Evolutionary conservation across 2,329 filamentous ascomycete species (phyloP), one percentile per base, ranked within the genome.

Genomic region (Penicillium expansum): DNA sequence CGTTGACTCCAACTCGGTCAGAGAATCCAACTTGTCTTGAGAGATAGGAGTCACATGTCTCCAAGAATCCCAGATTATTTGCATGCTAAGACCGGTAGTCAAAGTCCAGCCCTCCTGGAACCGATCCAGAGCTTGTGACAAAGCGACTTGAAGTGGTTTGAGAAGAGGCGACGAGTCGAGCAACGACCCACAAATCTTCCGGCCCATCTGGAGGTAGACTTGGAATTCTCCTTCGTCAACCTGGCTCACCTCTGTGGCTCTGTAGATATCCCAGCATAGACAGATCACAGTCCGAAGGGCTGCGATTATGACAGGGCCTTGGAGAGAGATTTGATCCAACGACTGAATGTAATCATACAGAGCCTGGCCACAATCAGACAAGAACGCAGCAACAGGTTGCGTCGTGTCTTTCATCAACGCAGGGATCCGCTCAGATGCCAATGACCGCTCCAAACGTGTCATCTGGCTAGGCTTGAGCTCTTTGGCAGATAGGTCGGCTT

Each of bases 31-130:
- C 54, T 76, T 72, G 7, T 62, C 59, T 51, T 69, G 63, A 27
- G 69, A 71, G 16, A 67, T 63, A 42, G 83, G 77, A 4, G 81
- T 82, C 11, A 67, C 68, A 32, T 92, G 90, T 52, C 89, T 84
- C 67, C 95, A 83, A 1, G 79, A 68, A 41, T 84, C 83, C 93
- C 92, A 96, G 5, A 96, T 80, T 9, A 77, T 72, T 68, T 94
- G 89, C 89, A 95, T 94, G 62, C 85, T 87, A 13, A 92, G 77
- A 0, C 91, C 92, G 2, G 88, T 92, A 0, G 80, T 86, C 14
- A 95, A 76, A 54, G 86, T 85, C 76, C 92, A 92, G 2, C 85
- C 86, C 16, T 84, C 81, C 24, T 83, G 81, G 67, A 96, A 93
- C 48, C 81, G 80, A 38, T 76, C 76, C 42, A 82, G 73, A 44